Percentiles rank a stretch among this genome's conserved stretches.
phyloP scores from a whole-genome alignment of 495 filamentous ascomycete species.

The Platismatia glauca region DNA sequence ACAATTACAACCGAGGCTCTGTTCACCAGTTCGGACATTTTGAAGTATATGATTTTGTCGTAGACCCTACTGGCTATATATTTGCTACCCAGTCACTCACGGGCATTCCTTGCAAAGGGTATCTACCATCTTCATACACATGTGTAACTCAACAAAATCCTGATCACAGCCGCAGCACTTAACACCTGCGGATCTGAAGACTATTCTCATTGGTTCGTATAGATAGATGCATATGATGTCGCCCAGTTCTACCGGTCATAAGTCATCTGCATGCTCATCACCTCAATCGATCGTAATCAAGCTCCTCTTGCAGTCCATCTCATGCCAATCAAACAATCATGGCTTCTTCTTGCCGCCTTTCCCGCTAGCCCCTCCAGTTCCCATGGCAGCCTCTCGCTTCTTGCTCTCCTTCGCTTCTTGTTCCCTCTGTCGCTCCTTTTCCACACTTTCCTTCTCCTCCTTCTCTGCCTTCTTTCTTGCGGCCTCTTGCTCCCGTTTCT shows the following conservation, averaged over 20 bases:
- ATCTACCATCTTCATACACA: no score
- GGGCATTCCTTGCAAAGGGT: no score
- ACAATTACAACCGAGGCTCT: neutral
- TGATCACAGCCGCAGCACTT: neutral
- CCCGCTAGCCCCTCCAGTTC: conserved; percentile 14
- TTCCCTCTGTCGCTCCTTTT: conserved; percentile 37
- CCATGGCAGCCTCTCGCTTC: conserved; percentile 28
- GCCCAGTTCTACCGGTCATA: conserved; percentile 1
- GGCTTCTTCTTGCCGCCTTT: conserved; percentile 24
- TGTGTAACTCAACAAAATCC: neutral
- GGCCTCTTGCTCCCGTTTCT: conserved; percentile 80
- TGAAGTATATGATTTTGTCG: neutral
- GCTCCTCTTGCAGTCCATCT: neutral
- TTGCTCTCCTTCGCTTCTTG: conserved; percentile 31
- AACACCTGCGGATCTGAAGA: neutral
- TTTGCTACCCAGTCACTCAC: neutral
- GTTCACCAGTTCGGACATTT: neutral
- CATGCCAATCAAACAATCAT: neutral
- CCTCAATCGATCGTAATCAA: neutral
- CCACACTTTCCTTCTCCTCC: conserved; percentile 58
- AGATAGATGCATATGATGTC: neutral
- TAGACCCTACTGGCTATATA: neutral
- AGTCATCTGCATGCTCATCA: neutral
- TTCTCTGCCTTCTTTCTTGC: conserved; percentile 72
- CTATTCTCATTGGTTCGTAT: neutral